Evolutionary conservation across 441 rosid species (phyloP), one percentile per base, ranked within the genome.

Genomic region (Melastoma candidum): DNA sequence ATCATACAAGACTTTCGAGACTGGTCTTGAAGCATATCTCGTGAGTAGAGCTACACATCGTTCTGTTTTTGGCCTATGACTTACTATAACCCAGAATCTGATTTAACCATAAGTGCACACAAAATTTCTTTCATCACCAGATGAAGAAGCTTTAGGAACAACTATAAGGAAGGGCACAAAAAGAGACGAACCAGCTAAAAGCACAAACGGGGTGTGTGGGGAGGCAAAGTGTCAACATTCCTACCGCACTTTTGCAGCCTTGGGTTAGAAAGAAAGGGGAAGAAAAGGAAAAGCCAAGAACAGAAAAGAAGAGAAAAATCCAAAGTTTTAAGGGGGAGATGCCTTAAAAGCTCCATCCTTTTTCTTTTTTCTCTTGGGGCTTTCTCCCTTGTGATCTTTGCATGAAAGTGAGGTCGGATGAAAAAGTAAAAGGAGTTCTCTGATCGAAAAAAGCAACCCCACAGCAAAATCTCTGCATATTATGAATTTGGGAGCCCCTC

Each of bases 221-320:
- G 73, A 72, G 80, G 73, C 79, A 75, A 74, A 76, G 75, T 76
- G 68, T 77, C 83, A 54, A 74, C 67, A 36, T 43, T 60, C 53
- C 59, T 51, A 48, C 50, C 29, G 22, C 22, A 39, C 67, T 79
- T 79, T 71, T 57, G 68, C 81, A 73, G 81, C 64, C 80, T 75
- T 75, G 69, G 59, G 53, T 36, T 36, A 36, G n/a, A 64, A 71
- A 74, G 47, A 57, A 63, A 65, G 43, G 44, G 24, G 48, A 60
- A 53, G 44, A 26, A 41, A 60, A 32, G 57, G 13, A 26, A 50
- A 45, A 58, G 47, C 22, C 44, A 51, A 26, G 43, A 58, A 67
- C 71, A 14, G n/a, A 62, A 61, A 49, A 51, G 27, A 51, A 51
- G 36, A 51, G 44, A 75, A 67, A 72, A 71, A 71, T 58, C 53